Base-by-base conservation (phyloP, 1,139 yeast genomes). In the Lodderomyces margitis region DNA sequence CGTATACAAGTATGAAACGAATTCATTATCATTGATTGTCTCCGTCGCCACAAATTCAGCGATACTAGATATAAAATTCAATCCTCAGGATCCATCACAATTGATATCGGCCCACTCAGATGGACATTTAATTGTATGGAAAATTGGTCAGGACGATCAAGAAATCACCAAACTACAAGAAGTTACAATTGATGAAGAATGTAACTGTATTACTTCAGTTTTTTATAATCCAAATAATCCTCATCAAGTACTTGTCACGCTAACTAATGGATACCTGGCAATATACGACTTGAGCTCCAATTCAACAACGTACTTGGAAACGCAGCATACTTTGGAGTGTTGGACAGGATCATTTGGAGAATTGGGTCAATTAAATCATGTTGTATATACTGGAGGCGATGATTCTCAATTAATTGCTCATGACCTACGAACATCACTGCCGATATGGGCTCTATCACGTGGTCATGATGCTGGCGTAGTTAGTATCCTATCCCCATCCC, bases 341-440 rank as follows among this genome's bases (percentile, higher is more conserved):
- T 91, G 98, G 98, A 87, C 87, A 4, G 87, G 88, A 3, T 77
- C 80, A 1, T 85, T 83, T 66, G 92, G 92, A 1, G 74, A 74
- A 41, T 52, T 69, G 10, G 77, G 78, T 3, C 75, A 75, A 5
- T 56, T 83, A 20, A 57, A 68, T 8, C 66, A 80, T 46, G 81
- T 86, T 0, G 71, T 88, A 0, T 85, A 81, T 54, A 81, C 96
- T 1, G 98, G 98, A 2, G 98, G 98, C 11, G 98, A 92, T 59
- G 98, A 92, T 61, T 75, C 85, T 5, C 68, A 72, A 20, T 62
- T 92, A 10, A 78, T 82, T 17, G 92, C 94, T 1, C 91, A 84
- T 56, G 98, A 89, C 58, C 44, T 76, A 10, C 66, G 96, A 37
- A 62, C 74, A 0, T 50, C 54, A 2, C 58, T 53, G 16, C 49